Conservation (phyloP, 768 basidiomycete species). For the Psilocybe cyanescens region DNA sequence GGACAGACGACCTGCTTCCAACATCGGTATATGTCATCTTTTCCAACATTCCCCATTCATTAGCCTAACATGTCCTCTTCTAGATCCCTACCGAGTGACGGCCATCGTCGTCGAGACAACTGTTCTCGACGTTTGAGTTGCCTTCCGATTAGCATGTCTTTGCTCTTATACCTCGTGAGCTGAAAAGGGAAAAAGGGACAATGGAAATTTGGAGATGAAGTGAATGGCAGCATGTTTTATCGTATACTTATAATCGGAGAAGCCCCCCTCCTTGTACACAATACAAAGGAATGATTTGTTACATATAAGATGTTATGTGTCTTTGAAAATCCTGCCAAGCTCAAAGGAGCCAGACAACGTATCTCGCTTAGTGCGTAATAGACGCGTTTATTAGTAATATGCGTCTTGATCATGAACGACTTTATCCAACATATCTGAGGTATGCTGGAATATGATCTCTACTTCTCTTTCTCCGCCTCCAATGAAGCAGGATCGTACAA, state of each 20-base stretch:
- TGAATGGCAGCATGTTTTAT: slow-evolving; percentile 13
- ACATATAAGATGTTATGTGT: slow-evolving; percentile 2
- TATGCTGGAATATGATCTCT: slow-evolving; percentile 54
- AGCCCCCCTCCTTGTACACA: slow-evolving; percentile 17
- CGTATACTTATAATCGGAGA: slow-evolving; percentile 25
- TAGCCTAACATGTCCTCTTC: slow-evolving; percentile 10
- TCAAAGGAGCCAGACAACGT: neutral
- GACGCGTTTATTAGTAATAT: neutral
- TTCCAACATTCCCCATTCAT: slow-evolving; percentile 4
- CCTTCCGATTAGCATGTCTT: slow-evolving; percentile 3
- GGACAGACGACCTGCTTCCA: slow-evolving; percentile 96
- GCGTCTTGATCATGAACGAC: neutral
- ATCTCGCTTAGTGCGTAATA: neutral
- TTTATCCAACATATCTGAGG: slow-evolving; percentile 2
- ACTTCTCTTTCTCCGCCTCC: slow-evolving; percentile 53
- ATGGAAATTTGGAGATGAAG: slow-evolving; percentile 12
- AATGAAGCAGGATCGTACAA: slow-evolving; percentile 60
- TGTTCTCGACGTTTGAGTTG: slow-evolving; percentile 58
- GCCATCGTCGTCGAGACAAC: slow-evolving; percentile 90
- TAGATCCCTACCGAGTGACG: slow-evolving; percentile 96
- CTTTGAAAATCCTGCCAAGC: neutral
- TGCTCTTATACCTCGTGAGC: neutral
- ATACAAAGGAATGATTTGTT: slow-evolving; percentile 5
- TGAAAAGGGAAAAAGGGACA: neutral
- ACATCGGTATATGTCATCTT: slow-evolving; percentile 71